These are phyloP conservation scores for Ganoderma boninense DNA, from an alignment of 1,284 basidiomycete species.

Conservation along the genomic window DNA sequence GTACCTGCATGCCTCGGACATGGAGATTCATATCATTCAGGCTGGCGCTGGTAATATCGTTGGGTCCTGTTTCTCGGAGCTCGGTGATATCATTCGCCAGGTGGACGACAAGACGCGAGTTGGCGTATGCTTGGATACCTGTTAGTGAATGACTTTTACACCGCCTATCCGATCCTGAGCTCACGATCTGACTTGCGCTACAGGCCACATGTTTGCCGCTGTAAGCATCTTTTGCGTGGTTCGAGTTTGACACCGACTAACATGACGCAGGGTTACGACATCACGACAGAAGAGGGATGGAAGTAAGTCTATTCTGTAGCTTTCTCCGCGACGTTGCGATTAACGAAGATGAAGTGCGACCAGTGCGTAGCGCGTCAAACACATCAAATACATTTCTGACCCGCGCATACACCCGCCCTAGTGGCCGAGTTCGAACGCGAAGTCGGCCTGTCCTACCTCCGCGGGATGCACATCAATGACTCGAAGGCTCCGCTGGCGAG, in stretches of 20 bases:
- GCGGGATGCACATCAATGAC: slow-evolving; percentile 86
- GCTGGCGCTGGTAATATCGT: slow-evolving; percentile 84
- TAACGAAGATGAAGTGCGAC: slow-evolving; percentile 12
- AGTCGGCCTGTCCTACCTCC: slow-evolving; percentile 77
- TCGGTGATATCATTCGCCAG: slow-evolving; percentile 74
- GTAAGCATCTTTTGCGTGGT: slow-evolving; percentile 47
- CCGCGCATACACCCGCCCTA: slow-evolving; percentile 31
- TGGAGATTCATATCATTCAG: too few species aligned
- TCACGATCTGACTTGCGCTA: not conserved
- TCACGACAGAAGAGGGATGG: slow-evolving; percentile 73
- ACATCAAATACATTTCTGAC: not conserved
- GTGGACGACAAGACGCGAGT: slow-evolving; percentile 81
- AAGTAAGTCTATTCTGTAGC: slow-evolving; percentile 53
- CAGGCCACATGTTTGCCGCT: slow-evolving; percentile 85
- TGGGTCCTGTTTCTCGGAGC: slow-evolving; percentile 75
- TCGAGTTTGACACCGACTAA: not conserved
- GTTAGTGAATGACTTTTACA: slow-evolving; percentile 48
- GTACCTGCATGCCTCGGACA: not conserved
- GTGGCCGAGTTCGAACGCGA: slow-evolving; percentile 71
- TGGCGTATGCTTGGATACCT: slow-evolving; percentile 89
- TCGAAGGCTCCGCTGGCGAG: slow-evolving; percentile 73
- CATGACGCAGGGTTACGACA: slow-evolving; percentile 74
- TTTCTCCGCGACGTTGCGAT: not conserved
- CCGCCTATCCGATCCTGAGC: not conserved
- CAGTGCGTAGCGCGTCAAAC: slow-evolving; percentile 3